A percentile compares a stretch with the other conserved stretches of the same genome.
These are phyloP conservation scores for Benincasa hispida DNA, from an alignment of 306 rosid genomes.

Conservation along the genomic window DNA sequence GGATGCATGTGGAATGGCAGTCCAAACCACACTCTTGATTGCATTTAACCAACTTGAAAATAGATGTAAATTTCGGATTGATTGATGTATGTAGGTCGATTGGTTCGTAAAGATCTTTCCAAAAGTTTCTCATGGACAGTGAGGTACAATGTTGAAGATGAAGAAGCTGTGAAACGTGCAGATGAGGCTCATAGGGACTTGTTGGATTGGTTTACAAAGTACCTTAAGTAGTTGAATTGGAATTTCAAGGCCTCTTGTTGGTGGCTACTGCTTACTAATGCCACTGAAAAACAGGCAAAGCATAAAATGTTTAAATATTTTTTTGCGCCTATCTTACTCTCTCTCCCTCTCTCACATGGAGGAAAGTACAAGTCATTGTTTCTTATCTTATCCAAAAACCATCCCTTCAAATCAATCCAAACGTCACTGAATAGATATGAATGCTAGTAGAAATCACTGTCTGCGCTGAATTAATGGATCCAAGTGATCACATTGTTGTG, in stretches of 20 bases:
- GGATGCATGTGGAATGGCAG: background rate
- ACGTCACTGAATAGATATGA: no score
- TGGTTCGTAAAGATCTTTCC: constrained; percentile 48
- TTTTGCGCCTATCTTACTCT: no score
- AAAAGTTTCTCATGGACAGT: constrained; percentile 44
- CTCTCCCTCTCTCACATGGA: background rate
- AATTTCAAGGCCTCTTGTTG: background rate
- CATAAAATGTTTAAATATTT: no score
- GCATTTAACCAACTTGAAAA: background rate
- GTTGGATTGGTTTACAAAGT: constrained; percentile 43
- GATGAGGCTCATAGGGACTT: constrained; percentile 52
- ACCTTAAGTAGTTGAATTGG: background rate
- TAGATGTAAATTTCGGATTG: background rate
- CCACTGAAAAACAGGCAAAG: no score
- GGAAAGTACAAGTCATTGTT: background rate
- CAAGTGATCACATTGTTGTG: no score
- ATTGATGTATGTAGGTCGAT: constrained; percentile 19
- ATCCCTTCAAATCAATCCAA: background rate
- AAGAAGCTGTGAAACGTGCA: constrained; percentile 35
- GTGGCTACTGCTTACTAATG: no score
- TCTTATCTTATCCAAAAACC: background rate
- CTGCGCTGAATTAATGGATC: no score
- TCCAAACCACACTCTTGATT: background rate
- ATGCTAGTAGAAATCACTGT: no score
- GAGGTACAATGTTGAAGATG: constrained; percentile 34